Evolutionary conservation across 2,329 filamentous ascomycete species (phyloP), one percentile per base, ranked within the genome.

Genomic region (Eutypa lata): DNA sequence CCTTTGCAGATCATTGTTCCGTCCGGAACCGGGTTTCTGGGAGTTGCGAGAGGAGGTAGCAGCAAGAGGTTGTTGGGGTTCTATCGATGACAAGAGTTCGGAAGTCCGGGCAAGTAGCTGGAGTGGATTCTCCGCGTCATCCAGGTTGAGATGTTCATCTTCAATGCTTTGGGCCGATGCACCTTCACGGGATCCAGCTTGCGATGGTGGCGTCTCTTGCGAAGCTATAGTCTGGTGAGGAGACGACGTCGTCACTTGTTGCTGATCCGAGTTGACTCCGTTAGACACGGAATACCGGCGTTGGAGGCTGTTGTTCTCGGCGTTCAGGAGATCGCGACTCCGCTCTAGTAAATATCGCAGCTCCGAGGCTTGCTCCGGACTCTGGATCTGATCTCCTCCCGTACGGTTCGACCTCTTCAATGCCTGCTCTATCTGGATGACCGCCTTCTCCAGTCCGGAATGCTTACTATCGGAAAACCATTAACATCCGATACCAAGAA

Each of bases 121-220:
- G 5, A 90, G 72, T 0, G 87, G 87, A 55, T 90, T 91, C 63
- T 91, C 87, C 3, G 87, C 87, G 65, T 89, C 88, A 59, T 90
- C 87, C 7, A 72, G 64, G 43, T 80, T 71, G 31, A 78, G 69
- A 54, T 75, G 74, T 43, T 73, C 71, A 50, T 78, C 77, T 24
- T 78, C 75, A 0, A 69, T 64, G 26, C 69, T 72, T 49, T 73
- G 71, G 18, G 54, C 51, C 1, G 59, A 40, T 2, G 53, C 56
- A n/a, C 59, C 58, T 22, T 65, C 65, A 19, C 60, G 64, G 24
- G 60, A 64, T 38, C 61, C 61, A 14, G 59, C 53, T 45, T 67
- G 67, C 6, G 66, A 66, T 5, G 65, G 60, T 6, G 67, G 59
- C 0, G 66, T 67, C 21, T 57, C 65, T 46, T 65, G 55, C 8